Base-by-base conservation (phyloP, 2,329 filamentous ascomycete genomes). In the Daldinia eschscholtzii region DNA sequence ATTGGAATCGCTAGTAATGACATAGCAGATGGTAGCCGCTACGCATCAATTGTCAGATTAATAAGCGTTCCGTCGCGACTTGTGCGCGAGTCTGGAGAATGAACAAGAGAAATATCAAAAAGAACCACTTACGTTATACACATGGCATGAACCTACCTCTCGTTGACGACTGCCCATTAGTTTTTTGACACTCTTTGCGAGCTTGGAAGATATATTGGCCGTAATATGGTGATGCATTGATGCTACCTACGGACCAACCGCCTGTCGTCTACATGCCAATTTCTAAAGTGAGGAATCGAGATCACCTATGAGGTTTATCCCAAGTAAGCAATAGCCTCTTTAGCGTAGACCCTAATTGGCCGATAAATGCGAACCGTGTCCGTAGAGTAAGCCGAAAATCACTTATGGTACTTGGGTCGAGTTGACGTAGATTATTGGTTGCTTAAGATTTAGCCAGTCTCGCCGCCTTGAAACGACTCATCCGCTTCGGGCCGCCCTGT, bases 401-500 rank as follows among this genome's bases (percentile, higher is more conserved):
- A 42, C n/a, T n/a, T 48, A 48, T 61, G 9, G 64, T 58, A 63
- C 69, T 59, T 61, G 39, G 28, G 58, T 70, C 65, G 65, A 68
- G 72, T 69, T 66, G 64, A 63, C 52, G 64, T 65, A 56, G 46
- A 56, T 65, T 39, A 59, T 60, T 26, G 42, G 65, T 58, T 53
- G 76, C 82, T 57, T 26, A 89, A 66, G 85, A 82, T 76, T 80
- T 85, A 30, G 86, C 85, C 63, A 93, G 80, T 70, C 89, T 86
- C 2, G 91, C 91, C 56, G 91, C 91, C 81, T 89, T 92, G 81
- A 94, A 94, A 68, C 89, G 87, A 82, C 91, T 93, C 71, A 93
- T 80, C 74, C 86, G 88, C 79, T 86, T 87, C 57, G 84, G 84
- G 1, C 86, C 87, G 50, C 89, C 88, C 56, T 91, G 87, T 28